Base-by-base conservation (phyloP, 352 stramenopile species). In the Phytophthora vignae region DNA sequence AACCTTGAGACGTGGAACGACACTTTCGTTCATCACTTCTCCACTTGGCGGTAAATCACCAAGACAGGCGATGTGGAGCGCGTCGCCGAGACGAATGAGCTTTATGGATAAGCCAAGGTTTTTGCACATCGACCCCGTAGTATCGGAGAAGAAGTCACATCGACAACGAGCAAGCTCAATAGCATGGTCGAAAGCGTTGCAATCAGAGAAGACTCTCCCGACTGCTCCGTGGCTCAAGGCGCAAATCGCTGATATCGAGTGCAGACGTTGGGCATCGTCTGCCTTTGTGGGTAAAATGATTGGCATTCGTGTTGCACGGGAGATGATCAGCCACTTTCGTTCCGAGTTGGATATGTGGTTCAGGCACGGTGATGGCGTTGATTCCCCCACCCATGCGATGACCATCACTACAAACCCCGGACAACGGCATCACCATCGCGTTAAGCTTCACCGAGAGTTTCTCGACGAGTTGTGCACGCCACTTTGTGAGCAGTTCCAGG, bases 281-380 rank as follows among this genome's bases (percentile, higher is more conserved):
- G 87, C 87, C 4, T 95, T 96, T 79, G 89, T 96, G 21, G 89
- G 87, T 4, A 96, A 95, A 54, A 92, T 95, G 85, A 91, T 96
- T 67, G 89, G 89, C 7, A 90, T 95, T 56, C 87, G 86, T 25
- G 87, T 96, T 2, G 87, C 89, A 19, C 82, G 88, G 4, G 87
- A 95, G 64, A 94, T 96, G 87, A 96, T 96, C 49, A 92, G 78
- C 21, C 83, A 94, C 57, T 95, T 94, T 62, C 83, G 89, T n/a
- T 64, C 70, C 15, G 83, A 91, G 46, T 62, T 94, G 44, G 79
- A 91, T 60, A 65, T 80, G 36, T 76, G 73, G 61, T 84, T 82
- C 71, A 63, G 73, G n/a, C 67, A 78, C 63, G 60, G 63, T 50
- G 67, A 74, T 48, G 58, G 29, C 7, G 59, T 31, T 36, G 60